Percentiles rank a stretch among this genome's conserved stretches.
Evolutionary conservation across 2,329 filamentous ascomycete species (phyloP).

Genomic region (Parasarocladium wereldwijsianum): DNA sequence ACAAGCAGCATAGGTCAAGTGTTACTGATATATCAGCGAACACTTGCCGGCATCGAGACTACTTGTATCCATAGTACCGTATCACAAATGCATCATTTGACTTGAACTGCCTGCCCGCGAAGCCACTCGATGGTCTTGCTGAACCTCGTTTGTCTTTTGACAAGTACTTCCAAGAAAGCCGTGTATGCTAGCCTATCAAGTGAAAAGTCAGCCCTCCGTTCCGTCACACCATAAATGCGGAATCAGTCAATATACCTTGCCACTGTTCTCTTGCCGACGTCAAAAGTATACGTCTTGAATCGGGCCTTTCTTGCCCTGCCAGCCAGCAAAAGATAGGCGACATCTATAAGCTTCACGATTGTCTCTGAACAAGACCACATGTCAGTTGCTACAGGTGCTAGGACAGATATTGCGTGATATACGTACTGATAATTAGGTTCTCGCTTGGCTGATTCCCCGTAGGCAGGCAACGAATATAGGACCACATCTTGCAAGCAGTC

Average conservation of each 20-base stretch:
- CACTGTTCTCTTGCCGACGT: conserved; percentile 44
- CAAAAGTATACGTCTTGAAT: conserved; percentile 39
- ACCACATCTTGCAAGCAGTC: conserved; percentile 61
- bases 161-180: conserved; percentile 56
- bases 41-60: no score
- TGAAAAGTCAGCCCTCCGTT: no score
- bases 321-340: conserved; percentile 50
- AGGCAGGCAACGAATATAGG: conserved; percentile 45
- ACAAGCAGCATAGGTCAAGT: no score
- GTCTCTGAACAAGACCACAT: conserved; percentile 35
- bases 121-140: conserved; percentile 54
- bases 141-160: conserved; percentile 58
- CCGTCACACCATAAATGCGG: no score
- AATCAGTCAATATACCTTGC: conserved; percentile 44
- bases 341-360: conserved; percentile 48
- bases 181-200: conserved; percentile 51
- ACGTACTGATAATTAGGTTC: conserved; percentile 49
- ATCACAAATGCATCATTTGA: no score
- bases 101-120: no score
- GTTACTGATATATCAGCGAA: no score
- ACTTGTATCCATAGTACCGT: no score
- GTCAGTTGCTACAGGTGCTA: background rate
- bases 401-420: background rate
- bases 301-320: conserved; percentile 30
- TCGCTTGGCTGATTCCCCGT: conserved; percentile 37